Evolutionary conservation across 2,329 filamentous ascomycete genomes (phyloP), one percentile per base, ranked within the genome.

Genomic region (Colletotrichum gigasporum): DNA sequence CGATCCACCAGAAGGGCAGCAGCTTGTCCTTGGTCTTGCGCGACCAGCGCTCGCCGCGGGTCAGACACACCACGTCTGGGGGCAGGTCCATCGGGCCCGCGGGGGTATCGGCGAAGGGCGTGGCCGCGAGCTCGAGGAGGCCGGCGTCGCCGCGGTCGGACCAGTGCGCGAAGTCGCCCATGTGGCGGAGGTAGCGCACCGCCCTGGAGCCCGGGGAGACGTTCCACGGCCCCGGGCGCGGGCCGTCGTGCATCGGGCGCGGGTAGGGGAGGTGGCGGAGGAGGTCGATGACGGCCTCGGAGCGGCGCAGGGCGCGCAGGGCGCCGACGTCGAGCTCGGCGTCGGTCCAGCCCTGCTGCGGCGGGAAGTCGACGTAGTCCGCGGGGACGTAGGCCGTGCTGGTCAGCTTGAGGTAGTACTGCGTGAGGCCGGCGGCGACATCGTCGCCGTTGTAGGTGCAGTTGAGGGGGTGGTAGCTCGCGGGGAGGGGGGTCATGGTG

Each of bases 1-100:
- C 22, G 5, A 65, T 65, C 62, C 62, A 65, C 62, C 62, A 65
- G 42, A 54, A 62, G n/a, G n/a, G n/a, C n/a, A n/a, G n/a, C 34
- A 57, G 62, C 5, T 11, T 42, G 22, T 16, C 16, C 8, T 16
- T 6, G 1, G 28, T 9, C 22, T 11, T 26, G 8, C 37, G 18
- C 16, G 22, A 28, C 3, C 20, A 18, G 20, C 42, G 56, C 28
- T 65, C 62, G 5, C 62, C 62, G 18, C 26, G 44, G 2, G 62
- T 65, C 22, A 65, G 62, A 0, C 24, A 44, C 32, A 65, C 48
- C 5, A 44, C 56, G n/a, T 54, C 57, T 8, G 56, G 50, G 4
- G 62, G 56, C 28, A 65, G 41, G 10, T 65, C 50, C 56, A 65
- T 65, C 20, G 62, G 62, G 2, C 39, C 62, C 12, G 56, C 62